Percentiles rank a stretch among this genome's conserved stretches.
These are phyloP conservation scores for Umbelopsis sp. DNA, from an alignment of 192 early-diverging fungal genomes.

Conservation along the genomic window DNA sequence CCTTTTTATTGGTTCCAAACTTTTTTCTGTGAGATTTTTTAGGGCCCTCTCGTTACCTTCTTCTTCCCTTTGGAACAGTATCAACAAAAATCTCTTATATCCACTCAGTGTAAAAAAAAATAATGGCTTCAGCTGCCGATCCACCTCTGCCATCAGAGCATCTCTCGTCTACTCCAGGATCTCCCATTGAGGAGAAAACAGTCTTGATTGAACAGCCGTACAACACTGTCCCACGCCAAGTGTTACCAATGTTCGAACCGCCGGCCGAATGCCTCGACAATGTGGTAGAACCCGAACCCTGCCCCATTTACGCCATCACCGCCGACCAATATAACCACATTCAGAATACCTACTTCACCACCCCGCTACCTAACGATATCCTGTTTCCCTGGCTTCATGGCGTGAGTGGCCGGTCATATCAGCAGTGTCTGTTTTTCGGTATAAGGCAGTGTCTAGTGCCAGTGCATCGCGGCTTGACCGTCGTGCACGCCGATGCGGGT, in stretches of 20 bases:
- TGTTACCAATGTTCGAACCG: not conserved
- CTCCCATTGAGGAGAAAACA: slow-evolving; percentile 7
- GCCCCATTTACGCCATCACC: slow-evolving; percentile 42
- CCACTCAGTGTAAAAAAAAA: not conserved
- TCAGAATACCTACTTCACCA: slow-evolving; percentile 45
- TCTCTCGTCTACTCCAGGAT: slow-evolving; percentile 4
- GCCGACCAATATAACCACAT: slow-evolving; percentile 43
- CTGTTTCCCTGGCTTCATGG: slow-evolving; percentile 69
- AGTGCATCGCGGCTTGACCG: slow-evolving; percentile 30
- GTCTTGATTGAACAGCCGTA: not conserved
- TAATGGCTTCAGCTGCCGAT: slow-evolving; percentile 13
- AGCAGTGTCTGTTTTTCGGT: slow-evolving; percentile 61
- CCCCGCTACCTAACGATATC: slow-evolving; percentile 51
- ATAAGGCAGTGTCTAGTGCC: slow-evolving; percentile 36
- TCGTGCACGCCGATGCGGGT: slow-evolving; percentile 35
- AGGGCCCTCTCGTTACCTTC: not conserved
- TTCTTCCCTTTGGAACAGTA: not conserved
- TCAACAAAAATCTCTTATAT: no score
- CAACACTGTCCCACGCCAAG: not conserved
- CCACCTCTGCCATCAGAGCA: slow-evolving; percentile 11
- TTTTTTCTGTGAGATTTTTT: no score
- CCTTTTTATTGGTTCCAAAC: no score
- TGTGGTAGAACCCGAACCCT: not conserved
- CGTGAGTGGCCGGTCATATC: slow-evolving; percentile 48
- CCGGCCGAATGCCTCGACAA: not conserved